These are phyloP conservation scores for Hysterangium stoloniferum DNA, from an alignment of 768 basidiomycete genomes.

Conservation along the genomic window DNA sequence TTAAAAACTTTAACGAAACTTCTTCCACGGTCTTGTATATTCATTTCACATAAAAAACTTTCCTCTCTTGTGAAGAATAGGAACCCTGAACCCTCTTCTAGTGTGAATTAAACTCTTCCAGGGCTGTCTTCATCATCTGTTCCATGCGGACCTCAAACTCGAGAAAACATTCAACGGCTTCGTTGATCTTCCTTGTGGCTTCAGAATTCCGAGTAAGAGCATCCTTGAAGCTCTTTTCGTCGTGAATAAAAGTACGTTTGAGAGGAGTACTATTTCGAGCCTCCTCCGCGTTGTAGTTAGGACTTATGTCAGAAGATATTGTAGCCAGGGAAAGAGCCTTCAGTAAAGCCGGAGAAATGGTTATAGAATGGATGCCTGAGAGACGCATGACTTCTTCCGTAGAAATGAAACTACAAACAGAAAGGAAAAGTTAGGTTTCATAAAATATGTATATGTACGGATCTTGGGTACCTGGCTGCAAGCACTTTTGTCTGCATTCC, in stretches of 20 bases:
- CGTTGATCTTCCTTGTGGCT: conserved; percentile 34
- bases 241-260: conserved; percentile 29
- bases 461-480: conserved; percentile 36
- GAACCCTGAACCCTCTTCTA: no score
- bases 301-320: conserved; percentile 16
- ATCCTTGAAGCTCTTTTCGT: conserved; percentile 27
- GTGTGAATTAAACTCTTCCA: background rate
- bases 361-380: background rate
- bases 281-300: background rate
- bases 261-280: conserved; percentile 10
- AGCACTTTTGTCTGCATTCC: conserved; percentile 37
- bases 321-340: conserved; percentile 36
- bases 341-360: background rate
- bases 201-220: conserved; percentile 33
- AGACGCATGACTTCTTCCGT: conserved; percentile 26
- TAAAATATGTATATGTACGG: background rate
- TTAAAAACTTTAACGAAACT: no score
- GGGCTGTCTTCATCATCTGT: conserved; percentile 26
- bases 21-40: no score
- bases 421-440: background rate
- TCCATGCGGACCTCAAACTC: conserved; percentile 27
- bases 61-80: no score
- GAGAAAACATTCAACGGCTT: conserved; percentile 38
- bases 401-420: conserved; percentile 30
- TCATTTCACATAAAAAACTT: no score